Base-by-base conservation (phyloP, 164 flowering plant species). In the Euptelea pleiosperma region DNA sequence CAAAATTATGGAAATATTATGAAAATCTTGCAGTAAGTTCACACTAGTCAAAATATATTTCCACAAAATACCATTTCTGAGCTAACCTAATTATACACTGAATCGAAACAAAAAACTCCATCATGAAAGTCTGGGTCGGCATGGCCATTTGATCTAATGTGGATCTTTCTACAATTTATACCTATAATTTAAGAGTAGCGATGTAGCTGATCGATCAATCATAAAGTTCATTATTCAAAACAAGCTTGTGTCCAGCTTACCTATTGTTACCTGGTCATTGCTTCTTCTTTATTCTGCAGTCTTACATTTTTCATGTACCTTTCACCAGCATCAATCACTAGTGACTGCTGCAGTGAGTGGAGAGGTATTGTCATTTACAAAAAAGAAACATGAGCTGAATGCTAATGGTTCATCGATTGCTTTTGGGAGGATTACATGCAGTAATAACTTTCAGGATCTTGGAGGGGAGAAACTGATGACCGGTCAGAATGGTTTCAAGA, bases 391-490 rank as follows among this genome's bases (percentile, higher is more conserved):
- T 29, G 37, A 30, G 5, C 37, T 45, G 60, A 44, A 43, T 56
- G 35, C 49, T 21, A 41, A 33, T 41, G 24, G 45, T 31, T 56
- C 48, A 19, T 42, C n/a, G 35, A 31, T 29, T 37, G 37, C 18
- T 56, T 43, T 24, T 30, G 36, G 60, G 49, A 12, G 37, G 29
- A 29, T 41, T 40, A 3, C 9, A 3, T 7, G 24, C 16, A 33
- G 15, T 4, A 26, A 28, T 41, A 33, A 43, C 45, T 26, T 28
- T 28, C 21, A 28, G 19, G 22, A 2, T 42, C 24, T 19, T 42
- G 49, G 60, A 29, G 29, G 48, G 33, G 42, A 56, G 60, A 56
- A 56, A 56, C 16, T n/a, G 29, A 42, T 14, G 22, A 12, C 25
- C 49, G 42, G 25, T 56, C 26, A 6, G 24, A 41, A 56, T 18